Base-by-base conservation (phyloP, 768 basidiomycete species). In the Auricularia auricula-judae region DNA sequence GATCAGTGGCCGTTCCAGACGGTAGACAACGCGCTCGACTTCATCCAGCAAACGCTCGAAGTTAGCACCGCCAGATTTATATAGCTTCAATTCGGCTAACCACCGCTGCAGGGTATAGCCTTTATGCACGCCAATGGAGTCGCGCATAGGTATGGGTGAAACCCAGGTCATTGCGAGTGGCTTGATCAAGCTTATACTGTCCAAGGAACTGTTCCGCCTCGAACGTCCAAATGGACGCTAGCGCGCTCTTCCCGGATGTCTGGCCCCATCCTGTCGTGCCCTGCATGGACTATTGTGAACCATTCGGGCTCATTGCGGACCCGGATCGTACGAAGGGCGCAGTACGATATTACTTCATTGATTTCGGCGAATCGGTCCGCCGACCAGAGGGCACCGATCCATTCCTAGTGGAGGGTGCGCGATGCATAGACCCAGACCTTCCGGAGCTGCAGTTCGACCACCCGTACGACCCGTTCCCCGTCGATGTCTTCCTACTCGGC, bases 321-420 rank as follows among this genome's bases (percentile, higher is more conserved):
- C 62, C 62, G 23, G 64, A 62, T 4, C 66, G 72, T 2, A 74
- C 75, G 1, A 43, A 65, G n/a, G 66, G 68, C 1, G 71, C 75
- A 1, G 43, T 68, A 3, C 66, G 65, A 47, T 75, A 74, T 62
- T 71, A 68, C 47, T 62, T 70, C 47, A 69, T 69, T 36, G 74
- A 74, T 66, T 70, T 71, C 51, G 68, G 67, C 5, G 5, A 67
- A 2, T 63, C 70, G 1, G 63, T 64, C 12, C 65, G 10, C 65
- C 63, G 21, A 3, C 14, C 16, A 66, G 66, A 0, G 62, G 70
- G 11, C n/a, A n/a, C n/a, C n/a, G n/a, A n/a, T n/a, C n/a, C 62
- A 67, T 66, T 62, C 62, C 64, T 33, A 68, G 69, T 16, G 67
- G 66, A 3, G 69, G 71, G 47, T 0, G 23, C 5, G 11, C 47